Percentiles rank a stretch among this genome's conserved stretches.
Conservation (phyloP, 345 rosid genomes). For the Gossypium raimondii region DNA sequence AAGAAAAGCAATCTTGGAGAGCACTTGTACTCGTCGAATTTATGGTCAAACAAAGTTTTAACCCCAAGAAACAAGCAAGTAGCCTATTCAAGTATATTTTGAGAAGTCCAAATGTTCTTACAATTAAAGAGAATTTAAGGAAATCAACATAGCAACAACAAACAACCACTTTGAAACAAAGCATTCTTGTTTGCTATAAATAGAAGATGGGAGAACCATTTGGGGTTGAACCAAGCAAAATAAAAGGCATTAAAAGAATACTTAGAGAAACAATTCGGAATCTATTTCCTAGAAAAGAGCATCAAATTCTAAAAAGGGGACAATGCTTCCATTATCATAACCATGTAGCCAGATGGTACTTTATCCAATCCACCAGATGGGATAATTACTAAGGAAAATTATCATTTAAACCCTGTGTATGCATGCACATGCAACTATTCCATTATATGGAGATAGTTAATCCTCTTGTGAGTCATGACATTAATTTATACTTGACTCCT, state of each 20-base stretch:
- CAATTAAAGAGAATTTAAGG: not conserved
- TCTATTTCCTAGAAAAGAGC: not conserved
- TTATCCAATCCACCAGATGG: not conserved
- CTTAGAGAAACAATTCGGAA: not conserved
- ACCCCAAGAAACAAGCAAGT: not conserved
- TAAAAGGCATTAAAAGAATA: not conserved
- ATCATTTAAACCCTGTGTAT: not conserved
- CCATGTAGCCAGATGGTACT: not conserved
- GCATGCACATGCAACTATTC: not conserved
- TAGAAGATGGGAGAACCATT: not conserved
- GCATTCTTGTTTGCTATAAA: not conserved
- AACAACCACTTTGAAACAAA: not conserved
- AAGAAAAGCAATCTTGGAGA: not conserved
- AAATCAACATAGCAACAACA: not conserved
- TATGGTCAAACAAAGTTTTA: not conserved
- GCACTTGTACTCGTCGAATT: not conserved
- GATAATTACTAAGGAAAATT: not conserved
- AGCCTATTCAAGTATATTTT: not conserved
- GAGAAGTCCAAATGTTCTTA: not conserved
- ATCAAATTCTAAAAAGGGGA: not conserved
- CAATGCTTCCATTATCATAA: not conserved
- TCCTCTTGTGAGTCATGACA: not conserved
- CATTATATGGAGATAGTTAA: not conserved
- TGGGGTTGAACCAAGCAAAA: not conserved
- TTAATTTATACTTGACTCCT: not conserved